Evolutionary conservation across 2,329 filamentous ascomycete genomes (phyloP).

Genomic region (Hymenoscyphus repandus): DNA sequence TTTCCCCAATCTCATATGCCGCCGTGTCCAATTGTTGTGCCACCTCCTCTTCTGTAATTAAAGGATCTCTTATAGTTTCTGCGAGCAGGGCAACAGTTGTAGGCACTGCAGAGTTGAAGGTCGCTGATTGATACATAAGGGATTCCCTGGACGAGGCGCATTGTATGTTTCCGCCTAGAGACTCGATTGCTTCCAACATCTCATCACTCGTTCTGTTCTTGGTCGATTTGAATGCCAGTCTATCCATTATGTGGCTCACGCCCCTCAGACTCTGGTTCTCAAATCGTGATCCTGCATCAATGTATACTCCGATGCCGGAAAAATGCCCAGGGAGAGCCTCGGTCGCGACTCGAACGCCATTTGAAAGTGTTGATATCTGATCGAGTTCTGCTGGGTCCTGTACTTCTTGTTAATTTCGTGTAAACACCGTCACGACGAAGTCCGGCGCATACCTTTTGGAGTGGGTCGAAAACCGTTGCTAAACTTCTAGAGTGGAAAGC

Average conservation of each 20-base stretch:
- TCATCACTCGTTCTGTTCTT: constrained; percentile 66
- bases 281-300: constrained; percentile 92
- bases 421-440: not conserved
- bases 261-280: constrained; percentile 81
- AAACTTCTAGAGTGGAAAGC: constrained; percentile 26
- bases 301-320: constrained; percentile 89
- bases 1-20: constrained; percentile 92
- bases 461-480: constrained; percentile 28
- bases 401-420: not conserved
- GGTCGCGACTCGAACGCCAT: constrained; percentile 90
- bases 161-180: constrained; percentile 90
- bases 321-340: constrained; percentile 94
- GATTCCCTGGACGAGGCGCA: constrained; percentile 93
- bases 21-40: constrained; percentile 83
- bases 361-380: constrained; percentile 79
- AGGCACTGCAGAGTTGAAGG: constrained; percentile 89
- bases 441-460: constrained; percentile 29
- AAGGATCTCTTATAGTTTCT: constrained; percentile 85
- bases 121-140: constrained; percentile 98
- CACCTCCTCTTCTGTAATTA: constrained; percentile 83
- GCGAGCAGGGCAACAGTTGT: constrained; percentile 78
- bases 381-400: constrained; percentile 84
- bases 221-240: constrained; percentile 90
- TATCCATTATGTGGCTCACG: constrained; percentile 93
- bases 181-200: constrained; percentile 84